Evolutionary conservation across 1,284 basidiomycete genomes (phyloP).

Genomic region (Taiwanofungus camphoratus): DNA sequence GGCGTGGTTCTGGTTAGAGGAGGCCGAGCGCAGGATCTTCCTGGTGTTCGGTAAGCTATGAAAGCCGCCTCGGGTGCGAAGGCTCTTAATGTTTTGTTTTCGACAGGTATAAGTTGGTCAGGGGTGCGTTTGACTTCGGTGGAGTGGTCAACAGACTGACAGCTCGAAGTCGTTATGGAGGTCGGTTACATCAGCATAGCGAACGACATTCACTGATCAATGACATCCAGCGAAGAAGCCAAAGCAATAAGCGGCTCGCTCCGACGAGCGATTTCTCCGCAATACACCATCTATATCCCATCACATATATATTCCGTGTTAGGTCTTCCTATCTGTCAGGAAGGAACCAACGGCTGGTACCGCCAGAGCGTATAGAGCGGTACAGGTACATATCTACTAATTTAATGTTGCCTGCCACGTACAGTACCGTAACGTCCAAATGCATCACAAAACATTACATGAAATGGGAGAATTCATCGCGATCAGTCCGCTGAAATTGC

Average conservation of each 20-base stretch:
- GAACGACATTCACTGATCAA: conserved; percentile 18
- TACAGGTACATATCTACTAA: no score
- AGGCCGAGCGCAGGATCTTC: conserved; percentile 95
- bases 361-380: no score
- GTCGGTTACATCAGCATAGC: conserved; percentile 41
- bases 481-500: no score
- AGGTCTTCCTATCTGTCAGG: no score
- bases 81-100: conserved; percentile 6
- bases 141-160: conserved; percentile 84
- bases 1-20: conserved; percentile 92
- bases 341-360: no score
- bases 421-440: no score
- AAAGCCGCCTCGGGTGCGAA: not conserved
- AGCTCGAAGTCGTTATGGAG: conserved; percentile 90
- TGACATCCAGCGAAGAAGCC: conserved; percentile 75
- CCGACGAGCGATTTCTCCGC: no score
- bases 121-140: conserved; percentile 89
- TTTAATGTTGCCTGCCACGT: no score
- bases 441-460: no score
- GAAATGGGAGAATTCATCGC: no score
- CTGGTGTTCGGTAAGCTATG: conserved; percentile 81
- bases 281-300: no score
- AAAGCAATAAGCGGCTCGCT: conserved; percentile 42
- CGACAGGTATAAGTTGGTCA: conserved; percentile 92
- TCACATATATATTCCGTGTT: no score